A percentile compares a stretch with the other conserved stretches of the same genome.
Conservation (phyloP, 306 rosid genomes). For the Alnus rubra region DNA sequence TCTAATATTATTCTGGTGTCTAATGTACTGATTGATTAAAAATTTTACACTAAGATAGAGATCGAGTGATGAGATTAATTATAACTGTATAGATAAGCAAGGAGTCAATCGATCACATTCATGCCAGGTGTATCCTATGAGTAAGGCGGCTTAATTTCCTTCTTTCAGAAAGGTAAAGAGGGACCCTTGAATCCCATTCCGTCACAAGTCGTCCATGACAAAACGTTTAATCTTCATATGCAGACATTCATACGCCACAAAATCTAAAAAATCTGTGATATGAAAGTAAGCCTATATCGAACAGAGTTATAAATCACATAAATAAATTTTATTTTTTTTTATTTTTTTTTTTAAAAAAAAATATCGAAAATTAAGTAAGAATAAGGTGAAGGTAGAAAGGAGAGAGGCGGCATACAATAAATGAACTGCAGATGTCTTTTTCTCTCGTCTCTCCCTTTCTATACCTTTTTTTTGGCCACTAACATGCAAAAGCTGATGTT, state of each 20-base stretch:
- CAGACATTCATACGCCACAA: neutral
- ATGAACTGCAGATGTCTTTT: neutral
- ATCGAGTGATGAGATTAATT: neutral
- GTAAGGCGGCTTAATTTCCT: neutral
- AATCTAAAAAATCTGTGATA: neutral
- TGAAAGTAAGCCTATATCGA: neutral
- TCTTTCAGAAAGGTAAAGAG: neutral
- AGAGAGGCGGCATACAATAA: neutral
- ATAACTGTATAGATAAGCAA: neutral
- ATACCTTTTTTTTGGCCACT: neutral
- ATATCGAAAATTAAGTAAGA: no score
- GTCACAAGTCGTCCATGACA: conserved; percentile 17
- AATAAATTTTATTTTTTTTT: no score
- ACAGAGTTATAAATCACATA: no score
- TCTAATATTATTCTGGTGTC: neutral
- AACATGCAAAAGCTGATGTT: neutral
- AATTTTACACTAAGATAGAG: neutral
- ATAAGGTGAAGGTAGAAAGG: neutral
- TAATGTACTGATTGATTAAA: neutral
- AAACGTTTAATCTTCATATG: neutral
- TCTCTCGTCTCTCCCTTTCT: neutral
- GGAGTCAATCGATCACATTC: neutral
- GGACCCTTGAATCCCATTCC: conserved; percentile 14
- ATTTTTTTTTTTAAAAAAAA: no score
- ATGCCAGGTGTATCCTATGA: neutral